Evolutionary conservation across 1,284 basidiomycete species (phyloP).

Genomic region (Peniophora sp.): DNA sequence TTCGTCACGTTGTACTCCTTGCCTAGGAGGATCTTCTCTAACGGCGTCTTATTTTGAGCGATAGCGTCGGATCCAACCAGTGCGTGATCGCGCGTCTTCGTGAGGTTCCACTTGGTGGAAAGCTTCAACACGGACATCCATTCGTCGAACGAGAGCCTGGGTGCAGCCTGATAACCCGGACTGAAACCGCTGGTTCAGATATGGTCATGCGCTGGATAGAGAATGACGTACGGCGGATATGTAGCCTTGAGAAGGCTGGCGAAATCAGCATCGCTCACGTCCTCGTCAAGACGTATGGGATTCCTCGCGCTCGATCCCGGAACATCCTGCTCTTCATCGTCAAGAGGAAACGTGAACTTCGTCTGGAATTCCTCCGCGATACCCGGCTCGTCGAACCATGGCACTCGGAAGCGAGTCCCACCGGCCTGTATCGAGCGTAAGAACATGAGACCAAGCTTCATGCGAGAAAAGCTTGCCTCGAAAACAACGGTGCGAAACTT

Average conservation of each 20-base stretch:
- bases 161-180: too few relatives aligned
- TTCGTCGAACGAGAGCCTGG: background rate
- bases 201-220: too few relatives aligned
- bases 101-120: background rate
- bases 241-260: background rate
- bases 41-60: background rate
- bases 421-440: too few relatives aligned
- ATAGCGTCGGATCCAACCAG: background rate
- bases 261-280: background rate
- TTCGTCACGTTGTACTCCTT: background rate
- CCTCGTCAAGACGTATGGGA: background rate
- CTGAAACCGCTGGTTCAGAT: too few relatives aligned
- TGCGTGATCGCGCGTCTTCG: background rate
- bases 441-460: too few relatives aligned
- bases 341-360: background rate
- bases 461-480: too few relatives aligned
- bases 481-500: too few relatives aligned
- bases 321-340: background rate
- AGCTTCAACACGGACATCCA: background rate
- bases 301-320: background rate
- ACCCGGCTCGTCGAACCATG: too few relatives aligned
- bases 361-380: background rate
- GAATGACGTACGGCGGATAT: too few relatives aligned
- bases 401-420: too few relatives aligned
- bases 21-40: background rate